These are phyloP conservation scores for Immersiporthe knoxdaviesiana DNA, from an alignment of 2,329 filamentous ascomycete species.

Conservation along the genomic window DNA sequence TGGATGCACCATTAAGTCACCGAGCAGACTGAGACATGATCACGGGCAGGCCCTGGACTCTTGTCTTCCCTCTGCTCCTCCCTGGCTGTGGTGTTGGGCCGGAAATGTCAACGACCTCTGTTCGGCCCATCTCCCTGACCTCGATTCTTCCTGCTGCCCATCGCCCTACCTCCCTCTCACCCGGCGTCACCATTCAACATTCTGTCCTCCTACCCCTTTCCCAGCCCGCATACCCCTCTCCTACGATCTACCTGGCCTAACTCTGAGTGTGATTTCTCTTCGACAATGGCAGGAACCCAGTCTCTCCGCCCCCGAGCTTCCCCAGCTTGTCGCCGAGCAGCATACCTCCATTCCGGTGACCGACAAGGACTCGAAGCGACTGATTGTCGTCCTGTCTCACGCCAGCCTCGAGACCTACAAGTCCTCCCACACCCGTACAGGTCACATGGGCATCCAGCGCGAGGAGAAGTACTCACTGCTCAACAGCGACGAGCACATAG, in stretches of 20 bases:
- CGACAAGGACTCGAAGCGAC: slow-evolving; percentile 87
- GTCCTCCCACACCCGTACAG: slow-evolving; percentile 73
- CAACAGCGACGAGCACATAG: slow-evolving; percentile 99
- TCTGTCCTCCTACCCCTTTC: background rate
- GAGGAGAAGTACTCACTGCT: slow-evolving; percentile 97
- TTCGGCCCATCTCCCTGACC: background rate
- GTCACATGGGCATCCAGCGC: slow-evolving; percentile 65
- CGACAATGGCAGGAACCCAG: slow-evolving; percentile 72
- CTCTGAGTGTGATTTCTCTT: slow-evolving; percentile 13
- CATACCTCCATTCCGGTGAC: slow-evolving; percentile 79
- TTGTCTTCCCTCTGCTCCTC: background rate
- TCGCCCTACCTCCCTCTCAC: background rate
- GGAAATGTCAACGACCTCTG: background rate
- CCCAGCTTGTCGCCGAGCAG: slow-evolving; percentile 92
- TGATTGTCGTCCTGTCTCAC: slow-evolving; percentile 96
- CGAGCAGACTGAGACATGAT: background rate
- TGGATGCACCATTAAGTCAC: slow-evolving; percentile 8
- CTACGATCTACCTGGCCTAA: slow-evolving; percentile 31
- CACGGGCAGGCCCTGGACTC: background rate
- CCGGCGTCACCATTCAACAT: background rate
- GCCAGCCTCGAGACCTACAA: slow-evolving; percentile 98
- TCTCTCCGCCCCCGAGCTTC: slow-evolving; percentile 94
- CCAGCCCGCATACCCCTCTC: background rate
- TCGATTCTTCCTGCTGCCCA: background rate
- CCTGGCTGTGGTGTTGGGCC: background rate